Evolutionary conservation across 2,329 filamentous ascomycete genomes (phyloP).

Genomic region (Bipolaris gigantea): DNA sequence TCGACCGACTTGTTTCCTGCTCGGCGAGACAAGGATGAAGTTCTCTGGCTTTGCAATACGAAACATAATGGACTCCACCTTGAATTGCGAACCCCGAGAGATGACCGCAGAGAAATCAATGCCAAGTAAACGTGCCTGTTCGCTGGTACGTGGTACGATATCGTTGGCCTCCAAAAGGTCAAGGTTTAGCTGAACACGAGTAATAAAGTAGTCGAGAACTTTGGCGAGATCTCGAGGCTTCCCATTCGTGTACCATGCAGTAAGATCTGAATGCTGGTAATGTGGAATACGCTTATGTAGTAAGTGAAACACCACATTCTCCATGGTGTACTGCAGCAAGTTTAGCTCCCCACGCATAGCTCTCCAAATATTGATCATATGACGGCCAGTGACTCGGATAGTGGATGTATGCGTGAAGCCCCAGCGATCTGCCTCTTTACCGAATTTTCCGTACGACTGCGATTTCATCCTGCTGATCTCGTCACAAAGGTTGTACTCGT

Average conservation of each 20-base stretch:
- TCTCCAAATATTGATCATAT: constrained; percentile 97
- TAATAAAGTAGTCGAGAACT: constrained; percentile 75
- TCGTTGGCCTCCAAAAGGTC: constrained; percentile 91
- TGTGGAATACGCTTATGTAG: constrained; percentile 86
- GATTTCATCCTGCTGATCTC: constrained; percentile 88
- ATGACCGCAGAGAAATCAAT: constrained; percentile 98
- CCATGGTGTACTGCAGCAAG: constrained; percentile 91
- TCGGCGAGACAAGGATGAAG: constrained; percentile 86
- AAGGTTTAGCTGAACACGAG: constrained; percentile 77
- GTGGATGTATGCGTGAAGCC: constrained; percentile 93
- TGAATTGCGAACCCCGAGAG: constrained; percentile 93
- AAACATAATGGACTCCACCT: constrained; percentile 98
- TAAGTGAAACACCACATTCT: constrained; percentile 91
- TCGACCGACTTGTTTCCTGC: constrained; percentile 84
- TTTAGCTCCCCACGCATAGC: constrained; percentile 94
- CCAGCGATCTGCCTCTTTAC: constrained; percentile 86
- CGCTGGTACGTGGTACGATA: constrained; percentile 82
- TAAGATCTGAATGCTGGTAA: constrained; percentile 77
- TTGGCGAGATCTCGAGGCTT: constrained; percentile 71
- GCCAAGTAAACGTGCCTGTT: constrained; percentile 88
- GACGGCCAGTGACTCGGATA: constrained; percentile 87
- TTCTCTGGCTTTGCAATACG: constrained; percentile 97
- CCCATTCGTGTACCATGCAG: constrained; percentile 75
- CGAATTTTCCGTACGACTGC: constrained; percentile 79
- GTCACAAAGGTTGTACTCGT: constrained; percentile 87